A percentile compares a stretch with the other conserved stretches of the same genome.
Evolutionary conservation across 2,329 filamentous ascomycete genomes (phyloP).

Genomic region (Colletotrichum orbiculare): DNA sequence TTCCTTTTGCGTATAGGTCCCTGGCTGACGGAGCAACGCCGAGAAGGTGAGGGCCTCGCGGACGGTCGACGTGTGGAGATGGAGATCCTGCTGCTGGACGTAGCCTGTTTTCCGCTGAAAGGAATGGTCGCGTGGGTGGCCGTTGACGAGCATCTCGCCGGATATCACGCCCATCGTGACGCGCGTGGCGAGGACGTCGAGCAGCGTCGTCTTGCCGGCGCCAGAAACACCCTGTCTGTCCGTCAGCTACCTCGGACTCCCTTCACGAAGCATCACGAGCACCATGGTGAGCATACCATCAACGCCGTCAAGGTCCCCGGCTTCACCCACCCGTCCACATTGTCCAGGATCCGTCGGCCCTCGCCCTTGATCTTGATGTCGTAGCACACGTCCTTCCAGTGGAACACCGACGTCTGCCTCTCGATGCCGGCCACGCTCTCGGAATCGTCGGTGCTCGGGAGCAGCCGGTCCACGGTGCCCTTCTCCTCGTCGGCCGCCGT

Average conservation of each 20-base stretch:
- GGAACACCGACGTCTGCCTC: conserved; percentile 73
- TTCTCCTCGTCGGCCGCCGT: not conserved
- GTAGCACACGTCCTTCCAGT: conserved; percentile 79
- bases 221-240: conserved; percentile 65
- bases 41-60: conserved; percentile 75
- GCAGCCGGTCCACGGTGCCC: not conserved
- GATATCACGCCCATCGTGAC: conserved; percentile 79
- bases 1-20: conserved; percentile 55
- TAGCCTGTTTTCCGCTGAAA: conserved; percentile 80
- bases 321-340: conserved; percentile 81
- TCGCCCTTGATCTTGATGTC: conserved; percentile 78
- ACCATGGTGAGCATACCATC: conserved; percentile 56
- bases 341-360: conserved; percentile 72
- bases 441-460: not conserved
- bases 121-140: conserved; percentile 69
- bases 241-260: not conserved
- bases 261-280: conserved; percentile 53
- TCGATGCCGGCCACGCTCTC: conserved; percentile 36
- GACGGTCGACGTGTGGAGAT: conserved; percentile 74
- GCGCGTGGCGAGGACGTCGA: conserved; percentile 80
- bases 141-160: conserved; percentile 78
- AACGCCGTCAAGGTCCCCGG: conserved; percentile 78
- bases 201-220: conserved; percentile 80
- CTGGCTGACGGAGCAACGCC: conserved; percentile 74
- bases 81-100: conserved; percentile 78